Evolutionary conservation across 2,329 filamentous ascomycete species (phyloP).

Genomic region (Verticillium nonalfalfae): DNA sequence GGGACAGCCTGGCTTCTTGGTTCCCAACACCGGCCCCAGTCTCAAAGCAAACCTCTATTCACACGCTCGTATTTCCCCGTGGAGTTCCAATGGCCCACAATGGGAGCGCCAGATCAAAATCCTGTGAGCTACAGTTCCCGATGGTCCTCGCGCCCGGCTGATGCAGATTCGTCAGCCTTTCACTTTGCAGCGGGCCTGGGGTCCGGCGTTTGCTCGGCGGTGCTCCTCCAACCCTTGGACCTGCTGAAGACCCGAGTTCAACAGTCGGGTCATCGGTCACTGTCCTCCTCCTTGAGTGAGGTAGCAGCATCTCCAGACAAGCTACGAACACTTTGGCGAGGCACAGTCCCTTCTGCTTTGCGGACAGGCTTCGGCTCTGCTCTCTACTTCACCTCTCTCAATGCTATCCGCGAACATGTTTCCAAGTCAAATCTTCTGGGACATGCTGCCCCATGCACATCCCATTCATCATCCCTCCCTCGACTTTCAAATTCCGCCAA

Average conservation of each 20-base stretch:
- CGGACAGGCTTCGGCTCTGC: conserved; percentile 90
- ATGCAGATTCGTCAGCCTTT: conserved; percentile 45
- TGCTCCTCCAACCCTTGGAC: conserved; percentile 90
- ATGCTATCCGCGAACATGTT: conserved; percentile 68
- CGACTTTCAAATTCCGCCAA: conserved; percentile 81
- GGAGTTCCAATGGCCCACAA: neutral
- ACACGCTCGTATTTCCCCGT: neutral
- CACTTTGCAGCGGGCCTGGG: conserved; percentile 86
- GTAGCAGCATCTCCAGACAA: conserved; percentile 58
- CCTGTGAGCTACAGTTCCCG: neutral
- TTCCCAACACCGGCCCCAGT: neutral
- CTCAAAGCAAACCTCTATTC: neutral
- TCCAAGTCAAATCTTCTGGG: conserved; percentile 17
- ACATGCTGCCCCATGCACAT: conserved; percentile 6
- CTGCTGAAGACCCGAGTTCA: conserved; percentile 95
- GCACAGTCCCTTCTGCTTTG: conserved; percentile 85
- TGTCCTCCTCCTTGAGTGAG: conserved; percentile 61
- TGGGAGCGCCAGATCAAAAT: neutral
- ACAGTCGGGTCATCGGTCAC: conserved; percentile 68
- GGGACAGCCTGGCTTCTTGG: neutral
- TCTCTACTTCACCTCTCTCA: conserved; percentile 88
- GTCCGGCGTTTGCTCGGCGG: conserved; percentile 81
- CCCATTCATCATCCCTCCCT: conserved; percentile 65
- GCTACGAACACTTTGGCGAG: conserved; percentile 78
- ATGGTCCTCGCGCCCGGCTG: neutral